Evolutionary conservation across 495 filamentous ascomycete genomes (phyloP).

Genomic region (Podospora pseudoanserina): DNA sequence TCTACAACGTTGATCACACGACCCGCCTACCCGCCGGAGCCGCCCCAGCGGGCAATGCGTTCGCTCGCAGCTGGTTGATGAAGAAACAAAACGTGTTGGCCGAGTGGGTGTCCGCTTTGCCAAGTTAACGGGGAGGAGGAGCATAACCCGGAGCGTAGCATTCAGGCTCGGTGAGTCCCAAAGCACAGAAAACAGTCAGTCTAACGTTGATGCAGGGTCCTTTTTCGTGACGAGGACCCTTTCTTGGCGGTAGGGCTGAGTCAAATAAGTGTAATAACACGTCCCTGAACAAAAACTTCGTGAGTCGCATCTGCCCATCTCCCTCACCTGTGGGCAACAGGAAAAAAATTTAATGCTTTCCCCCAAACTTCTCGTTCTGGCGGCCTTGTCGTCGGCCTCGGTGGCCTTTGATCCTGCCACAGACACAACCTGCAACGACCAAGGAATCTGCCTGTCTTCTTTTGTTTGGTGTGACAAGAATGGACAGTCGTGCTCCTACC

Average conservation of each 20-base stretch:
- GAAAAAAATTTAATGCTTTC: not conserved
- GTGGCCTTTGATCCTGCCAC: conserved; percentile 10
- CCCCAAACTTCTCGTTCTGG: conserved; percentile 8
- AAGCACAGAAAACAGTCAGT: too few relatives aligned
- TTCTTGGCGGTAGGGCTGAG: too few relatives aligned
- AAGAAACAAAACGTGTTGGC: not conserved
- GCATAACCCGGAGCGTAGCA: not conserved
- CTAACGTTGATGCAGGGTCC: too few relatives aligned
- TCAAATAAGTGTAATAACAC: too few relatives aligned
- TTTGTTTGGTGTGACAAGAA: conserved; percentile 8
- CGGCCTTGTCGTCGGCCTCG: conserved; percentile 9
- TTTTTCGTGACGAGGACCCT: too few relatives aligned
- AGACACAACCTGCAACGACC: conserved; percentile 13
- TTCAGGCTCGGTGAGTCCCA: not conserved
- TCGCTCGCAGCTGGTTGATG: not conserved
- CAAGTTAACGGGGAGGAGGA: not conserved
- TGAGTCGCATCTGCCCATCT: too few relatives aligned
- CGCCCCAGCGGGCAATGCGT: not conserved
- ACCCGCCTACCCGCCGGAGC: too few relatives aligned
- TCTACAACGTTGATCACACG: too few relatives aligned
- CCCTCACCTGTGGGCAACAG: too few relatives aligned
- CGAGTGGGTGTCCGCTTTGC: not conserved
- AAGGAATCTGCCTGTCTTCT: conserved; percentile 12
- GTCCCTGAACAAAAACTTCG: too few relatives aligned
- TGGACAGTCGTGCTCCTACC: conserved; percentile 12